Percentiles rank a stretch among this genome's conserved stretches.
Conservation (phyloP, 768 basidiomycete genomes). For the Gloeostereum incarnatum region DNA sequence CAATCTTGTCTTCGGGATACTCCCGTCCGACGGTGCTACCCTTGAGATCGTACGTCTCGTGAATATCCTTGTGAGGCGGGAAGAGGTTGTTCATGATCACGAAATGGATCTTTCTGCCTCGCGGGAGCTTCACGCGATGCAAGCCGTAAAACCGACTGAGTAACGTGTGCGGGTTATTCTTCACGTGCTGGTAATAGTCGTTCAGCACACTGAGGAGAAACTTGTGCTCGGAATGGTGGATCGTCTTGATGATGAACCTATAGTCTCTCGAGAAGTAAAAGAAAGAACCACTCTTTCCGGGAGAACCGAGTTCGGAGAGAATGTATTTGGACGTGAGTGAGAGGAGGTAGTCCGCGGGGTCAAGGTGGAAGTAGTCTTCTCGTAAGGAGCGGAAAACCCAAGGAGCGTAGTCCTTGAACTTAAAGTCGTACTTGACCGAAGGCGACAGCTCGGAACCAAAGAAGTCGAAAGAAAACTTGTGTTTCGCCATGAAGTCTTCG, state of each 20-base stretch:
- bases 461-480: conserved; percentile 97
- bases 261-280: conserved; percentile 99
- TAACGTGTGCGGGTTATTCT: conserved; percentile 86
- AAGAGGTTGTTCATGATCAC: conserved; percentile 99
- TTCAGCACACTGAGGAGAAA: conserved; percentile 82
- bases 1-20: conserved; percentile 85
- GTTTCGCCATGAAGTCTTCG: conserved; percentile 80
- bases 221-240: conserved; percentile 89
- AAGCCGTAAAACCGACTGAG: conserved; percentile 94
- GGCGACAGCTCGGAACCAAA: conserved; percentile 97
- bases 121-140: conserved; percentile 93
- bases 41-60: conserved; percentile 97
- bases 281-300: conserved; percentile 97
- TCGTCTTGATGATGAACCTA: conserved; percentile 99
- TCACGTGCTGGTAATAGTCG: conserved; percentile 79
- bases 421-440: conserved; percentile 97
- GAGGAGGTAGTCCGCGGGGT: conserved; percentile 95
- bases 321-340: conserved; percentile 97
- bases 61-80: conserved; percentile 93
- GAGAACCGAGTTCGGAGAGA: conserved; percentile 93
- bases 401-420: conserved; percentile 99
- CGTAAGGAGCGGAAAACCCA: conserved; percentile 96
- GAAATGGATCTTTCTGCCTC: conserved; percentile 94
- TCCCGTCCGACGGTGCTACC: conserved; percentile 86
- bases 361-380: conserved; percentile 90